phyloP scores from a whole-genome alignment of 495 filamentous ascomycete genomes.

The Penicillium crystallinum region DNA sequence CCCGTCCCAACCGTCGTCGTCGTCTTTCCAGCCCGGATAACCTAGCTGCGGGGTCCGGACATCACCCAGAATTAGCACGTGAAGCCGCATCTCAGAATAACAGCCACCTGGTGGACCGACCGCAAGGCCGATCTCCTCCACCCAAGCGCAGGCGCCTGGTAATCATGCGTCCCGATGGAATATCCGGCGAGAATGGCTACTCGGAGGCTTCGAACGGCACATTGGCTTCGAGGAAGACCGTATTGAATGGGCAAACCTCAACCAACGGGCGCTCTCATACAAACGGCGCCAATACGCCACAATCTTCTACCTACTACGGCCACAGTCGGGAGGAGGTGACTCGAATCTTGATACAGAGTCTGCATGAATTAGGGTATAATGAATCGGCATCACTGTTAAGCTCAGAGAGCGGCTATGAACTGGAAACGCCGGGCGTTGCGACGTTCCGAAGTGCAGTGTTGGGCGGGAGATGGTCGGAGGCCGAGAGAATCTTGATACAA shows the following conservation, averaged over 20 bases:
- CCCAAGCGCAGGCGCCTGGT: slow-evolving; percentile 59
- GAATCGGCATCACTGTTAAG: slow-evolving; percentile 66
- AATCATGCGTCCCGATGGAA: slow-evolving; percentile 58
- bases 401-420: slow-evolving; percentile 78
- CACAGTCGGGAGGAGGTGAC: slow-evolving; percentile 94
- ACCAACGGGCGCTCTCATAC: slow-evolving; percentile 40
- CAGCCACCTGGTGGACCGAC: slow-evolving; percentile 20
- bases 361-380: slow-evolving; percentile 82
- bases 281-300: slow-evolving; percentile 44
- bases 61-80: slow-evolving; percentile 21
- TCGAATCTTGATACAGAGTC: slow-evolving; percentile 83
- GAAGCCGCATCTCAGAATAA: slow-evolving; percentile 25
- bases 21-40: slow-evolving; percentile 28
- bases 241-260: slow-evolving; percentile 47
- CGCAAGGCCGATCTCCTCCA: slow-evolving; percentile 39
- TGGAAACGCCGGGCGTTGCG: slow-evolving; percentile 81
- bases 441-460: slow-evolving; percentile 79
- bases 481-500: slow-evolving; percentile 74
- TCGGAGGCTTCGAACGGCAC: slow-evolving; percentile 45
- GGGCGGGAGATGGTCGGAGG: slow-evolving; percentile 75
- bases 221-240: slow-evolving; percentile 36
- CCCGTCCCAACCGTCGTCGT: slow-evolving; percentile 20
- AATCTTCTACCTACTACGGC: slow-evolving; percentile 55
- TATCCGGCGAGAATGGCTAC: slow-evolving; percentile 44
- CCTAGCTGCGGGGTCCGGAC: slow-evolving; percentile 17